Percentiles rank a stretch among this genome's conserved stretches.
Evolutionary conservation across 2,329 filamentous ascomycete genomes (phyloP).

Genomic region (Cercospora sp.): DNA sequence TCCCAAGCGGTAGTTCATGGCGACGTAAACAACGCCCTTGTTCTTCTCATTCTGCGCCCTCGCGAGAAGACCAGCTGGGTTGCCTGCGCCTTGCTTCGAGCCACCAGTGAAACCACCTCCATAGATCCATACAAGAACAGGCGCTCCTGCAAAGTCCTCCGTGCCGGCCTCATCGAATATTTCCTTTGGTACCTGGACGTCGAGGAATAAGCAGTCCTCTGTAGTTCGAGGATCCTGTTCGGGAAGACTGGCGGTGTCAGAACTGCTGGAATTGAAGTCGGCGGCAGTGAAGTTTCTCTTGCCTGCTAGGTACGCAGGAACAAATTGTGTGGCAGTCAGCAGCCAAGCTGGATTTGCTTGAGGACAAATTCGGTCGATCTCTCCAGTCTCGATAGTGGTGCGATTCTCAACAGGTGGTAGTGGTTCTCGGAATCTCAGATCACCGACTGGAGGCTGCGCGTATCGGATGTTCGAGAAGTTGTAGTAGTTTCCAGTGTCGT

Average conservation of each 20-base stretch:
- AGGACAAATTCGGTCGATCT: constrained; percentile 45
- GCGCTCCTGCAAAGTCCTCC: constrained; percentile 34
- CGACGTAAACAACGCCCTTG: constrained; percentile 48
- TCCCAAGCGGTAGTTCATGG: constrained; percentile 52
- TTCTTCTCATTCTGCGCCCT: constrained; percentile 43
- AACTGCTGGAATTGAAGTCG: not conserved
- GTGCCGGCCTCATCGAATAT: constrained; percentile 33
- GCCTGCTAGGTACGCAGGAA: constrained; percentile 32
- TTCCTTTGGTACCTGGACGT: constrained; percentile 41
- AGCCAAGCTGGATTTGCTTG: constrained; percentile 50
- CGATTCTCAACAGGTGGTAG: constrained; percentile 43
- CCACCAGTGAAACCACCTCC: constrained; percentile 51
- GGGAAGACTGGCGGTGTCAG: not conserved
- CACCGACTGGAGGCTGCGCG: constrained; percentile 54
- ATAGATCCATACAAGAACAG: constrained; percentile 47
- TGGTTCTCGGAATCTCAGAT: constrained; percentile 54
- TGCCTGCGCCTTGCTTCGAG: constrained; percentile 40
- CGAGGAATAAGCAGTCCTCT: constrained; percentile 45
- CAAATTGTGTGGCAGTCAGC: constrained; percentile 36
- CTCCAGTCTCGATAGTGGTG: constrained; percentile 47
- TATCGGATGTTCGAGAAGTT: constrained; percentile 60
- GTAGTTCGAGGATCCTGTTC: constrained; percentile 34
- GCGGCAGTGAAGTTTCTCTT: constrained; percentile 17
- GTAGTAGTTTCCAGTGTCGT: constrained; percentile 42
- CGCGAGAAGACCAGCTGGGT: constrained; percentile 37